phyloP scores from a whole-genome alignment of 257 asterid species.

The Handroanthus guayacan region DNA sequence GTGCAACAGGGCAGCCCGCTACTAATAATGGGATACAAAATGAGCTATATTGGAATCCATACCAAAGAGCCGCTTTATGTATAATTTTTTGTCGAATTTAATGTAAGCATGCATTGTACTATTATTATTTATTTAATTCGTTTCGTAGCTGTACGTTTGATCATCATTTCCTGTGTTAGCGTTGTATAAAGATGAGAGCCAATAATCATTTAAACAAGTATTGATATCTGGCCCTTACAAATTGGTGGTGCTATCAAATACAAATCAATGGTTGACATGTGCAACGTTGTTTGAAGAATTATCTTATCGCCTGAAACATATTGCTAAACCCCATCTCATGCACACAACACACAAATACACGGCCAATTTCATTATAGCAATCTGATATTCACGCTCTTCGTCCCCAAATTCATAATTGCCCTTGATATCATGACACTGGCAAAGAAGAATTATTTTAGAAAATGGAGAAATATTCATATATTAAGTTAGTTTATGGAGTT shows the following conservation, averaged over 20 bases:
- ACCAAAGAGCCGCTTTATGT: too few relatives aligned
- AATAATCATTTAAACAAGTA: too few relatives aligned
- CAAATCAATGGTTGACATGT: background rate
- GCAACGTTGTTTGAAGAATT: background rate
- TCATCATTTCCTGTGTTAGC: background rate
- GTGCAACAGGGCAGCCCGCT: too few relatives aligned
- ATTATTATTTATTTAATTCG: too few relatives aligned
- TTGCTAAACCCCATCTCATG: background rate
- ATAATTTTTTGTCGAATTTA: too few relatives aligned
- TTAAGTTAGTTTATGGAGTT: background rate
- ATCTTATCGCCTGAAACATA: background rate
- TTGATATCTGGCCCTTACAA: background rate
- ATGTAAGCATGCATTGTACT: too few relatives aligned
- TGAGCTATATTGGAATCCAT: too few relatives aligned
- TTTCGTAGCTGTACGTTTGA: background rate
- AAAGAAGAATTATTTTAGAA: too few relatives aligned
- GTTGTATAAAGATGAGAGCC: background rate
- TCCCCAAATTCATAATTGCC: background rate
- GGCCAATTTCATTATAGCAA: background rate
- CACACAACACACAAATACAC: constrained; percentile 1
- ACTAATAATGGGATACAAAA: too few relatives aligned
- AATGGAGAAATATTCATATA: background rate
- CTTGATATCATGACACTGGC: too few relatives aligned
- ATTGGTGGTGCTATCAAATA: background rate
- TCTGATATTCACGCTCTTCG: background rate